Percentiles rank a stretch among this genome's conserved stretches.
phyloP scores from a whole-genome alignment of 805 yeast genomes.

The Zygoascus tannicola region DNA sequence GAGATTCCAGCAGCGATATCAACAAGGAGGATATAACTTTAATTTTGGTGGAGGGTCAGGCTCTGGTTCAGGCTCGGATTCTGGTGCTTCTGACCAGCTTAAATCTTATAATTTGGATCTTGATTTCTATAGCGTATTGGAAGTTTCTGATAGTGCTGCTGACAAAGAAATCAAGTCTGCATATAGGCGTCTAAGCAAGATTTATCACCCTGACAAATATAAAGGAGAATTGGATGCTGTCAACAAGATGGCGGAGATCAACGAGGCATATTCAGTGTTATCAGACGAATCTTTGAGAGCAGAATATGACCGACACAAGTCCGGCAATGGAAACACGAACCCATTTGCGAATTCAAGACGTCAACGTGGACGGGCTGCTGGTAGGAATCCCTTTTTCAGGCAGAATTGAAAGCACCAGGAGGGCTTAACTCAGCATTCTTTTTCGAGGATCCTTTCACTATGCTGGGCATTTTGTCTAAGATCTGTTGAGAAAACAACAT shows the following conservation, averaged over 20 bases:
- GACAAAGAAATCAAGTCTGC: slow-evolving; percentile 70
- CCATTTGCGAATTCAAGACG: too few relatives aligned
- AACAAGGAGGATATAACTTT: background rate
- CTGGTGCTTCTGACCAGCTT: slow-evolving; percentile 28
- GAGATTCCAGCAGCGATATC: background rate
- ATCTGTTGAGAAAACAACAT: too few relatives aligned
- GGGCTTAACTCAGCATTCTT: too few relatives aligned
- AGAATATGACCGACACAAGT: slow-evolving; percentile 70
- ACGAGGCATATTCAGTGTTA: slow-evolving; percentile 83
- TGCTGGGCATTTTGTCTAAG: too few relatives aligned
- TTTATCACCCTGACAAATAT: slow-evolving; percentile 89
- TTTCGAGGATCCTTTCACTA: too few relatives aligned
- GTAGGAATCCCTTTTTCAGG: too few relatives aligned
- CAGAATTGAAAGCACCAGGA: too few relatives aligned
- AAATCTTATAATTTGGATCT: slow-evolving; percentile 22
- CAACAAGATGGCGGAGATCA: slow-evolving; percentile 76
- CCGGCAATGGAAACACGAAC: too few relatives aligned
- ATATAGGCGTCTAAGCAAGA: slow-evolving; percentile 65
- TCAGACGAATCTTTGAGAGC: slow-evolving; percentile 54
- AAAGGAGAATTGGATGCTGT: slow-evolving; percentile 62
- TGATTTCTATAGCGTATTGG: slow-evolving; percentile 76
- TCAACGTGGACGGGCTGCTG: too few relatives aligned
- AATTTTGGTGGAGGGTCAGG: background rate
- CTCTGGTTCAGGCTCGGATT: slow-evolving; percentile 11
- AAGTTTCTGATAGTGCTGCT: slow-evolving; percentile 56